Evolutionary conservation across 805 yeast genomes (phyloP).

Genomic region (Priceomyces melissophilus): DNA sequence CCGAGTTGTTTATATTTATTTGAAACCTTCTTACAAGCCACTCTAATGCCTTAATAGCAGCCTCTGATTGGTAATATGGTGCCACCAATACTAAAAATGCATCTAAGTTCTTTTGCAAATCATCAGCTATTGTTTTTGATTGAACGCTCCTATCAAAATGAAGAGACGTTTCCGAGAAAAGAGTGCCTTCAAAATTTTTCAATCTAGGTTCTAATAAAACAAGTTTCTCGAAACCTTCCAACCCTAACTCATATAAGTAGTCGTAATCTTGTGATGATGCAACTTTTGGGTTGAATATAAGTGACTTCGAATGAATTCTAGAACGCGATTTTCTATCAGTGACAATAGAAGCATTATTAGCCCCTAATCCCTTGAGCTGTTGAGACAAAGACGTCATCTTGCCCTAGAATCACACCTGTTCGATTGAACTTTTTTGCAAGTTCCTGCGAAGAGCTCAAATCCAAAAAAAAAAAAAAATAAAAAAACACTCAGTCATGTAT

Average conservation of each 20-base stretch:
- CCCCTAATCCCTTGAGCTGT: slow-evolving; percentile 72
- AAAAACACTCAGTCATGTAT: slow-evolving; percentile 1
- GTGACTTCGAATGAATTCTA: slow-evolving; percentile 82
- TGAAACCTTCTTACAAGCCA: slow-evolving; percentile 94
- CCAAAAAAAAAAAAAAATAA: slow-evolving; percentile 1
- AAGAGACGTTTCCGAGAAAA: slow-evolving; percentile 82
- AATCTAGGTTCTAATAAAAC: slow-evolving; percentile 73
- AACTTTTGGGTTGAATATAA: slow-evolving; percentile 76
- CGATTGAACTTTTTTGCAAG: not conserved
- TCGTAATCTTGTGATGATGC: slow-evolving; percentile 97
- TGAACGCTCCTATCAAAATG: slow-evolving; percentile 80
- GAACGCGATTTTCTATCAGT: slow-evolving; percentile 84
- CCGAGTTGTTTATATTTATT: slow-evolving; percentile 77
- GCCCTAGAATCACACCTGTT: not conserved
- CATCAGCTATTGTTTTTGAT: slow-evolving; percentile 69
- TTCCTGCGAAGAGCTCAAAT: not conserved
- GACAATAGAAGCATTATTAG: slow-evolving; percentile 65
- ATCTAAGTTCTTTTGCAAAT: slow-evolving; percentile 69
- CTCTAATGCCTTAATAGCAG: slow-evolving; percentile 80
- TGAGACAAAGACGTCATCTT: slow-evolving; percentile 63
- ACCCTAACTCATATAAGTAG: slow-evolving; percentile 64
- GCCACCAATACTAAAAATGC: slow-evolving; percentile 72
- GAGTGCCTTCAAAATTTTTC: slow-evolving; percentile 59
- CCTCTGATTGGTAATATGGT: slow-evolving; percentile 70
- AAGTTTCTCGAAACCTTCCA: slow-evolving; percentile 74